Base-by-base conservation (phyloP, 108 stramenopile genomes). In the Cyclotella atomus region DNA sequence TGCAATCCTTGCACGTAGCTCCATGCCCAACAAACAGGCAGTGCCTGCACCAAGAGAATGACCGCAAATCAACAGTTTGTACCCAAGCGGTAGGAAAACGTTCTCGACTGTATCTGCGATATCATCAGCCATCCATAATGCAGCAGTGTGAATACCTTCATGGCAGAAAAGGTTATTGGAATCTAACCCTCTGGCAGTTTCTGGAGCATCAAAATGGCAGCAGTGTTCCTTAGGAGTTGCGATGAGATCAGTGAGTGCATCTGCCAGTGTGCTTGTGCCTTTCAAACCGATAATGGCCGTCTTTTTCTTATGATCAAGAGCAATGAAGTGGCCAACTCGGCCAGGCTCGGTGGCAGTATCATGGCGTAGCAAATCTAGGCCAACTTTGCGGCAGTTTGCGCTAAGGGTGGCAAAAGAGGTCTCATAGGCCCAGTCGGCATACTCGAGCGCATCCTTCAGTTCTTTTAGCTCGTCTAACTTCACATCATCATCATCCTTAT, bases 31-130 rank as follows among this genome's bases (percentile, higher is more conserved):
- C 57, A 89, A 41, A 12, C 73, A 70, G 9, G 88, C 88, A 38
- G 59, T 84, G 15, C 71, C 85, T 33, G 85, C 88, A 10, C 88
- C 88, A 45, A 89, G 44, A 17, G 53, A 59, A 60, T 89, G 88
- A 4, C 88, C 88, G 9, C 61, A 55, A 9, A 89, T 27, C 0
- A 66, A 15, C 24, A 89, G 62, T 23, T 79, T 75, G 67, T 86
- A 89, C 8, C 69, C 75, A 1, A 47, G 38, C 30, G 88, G 88
- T 2, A 89, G 12, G 8, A 86, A 25, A 7, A 86, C 47, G 53
- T 84, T 59, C 41, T 86, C 61, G 1, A 89, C 43, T 12, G 84
- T 45, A 12, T 71, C 71, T 34, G 69, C 25, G 19, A 89, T 35
- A 27, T 84, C 79, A 12, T 76, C 57, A 0, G 82, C 72, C 45